phyloP scores from a whole-genome alignment of 805 yeast genomes.

The Myxozyma sirexii region DNA sequence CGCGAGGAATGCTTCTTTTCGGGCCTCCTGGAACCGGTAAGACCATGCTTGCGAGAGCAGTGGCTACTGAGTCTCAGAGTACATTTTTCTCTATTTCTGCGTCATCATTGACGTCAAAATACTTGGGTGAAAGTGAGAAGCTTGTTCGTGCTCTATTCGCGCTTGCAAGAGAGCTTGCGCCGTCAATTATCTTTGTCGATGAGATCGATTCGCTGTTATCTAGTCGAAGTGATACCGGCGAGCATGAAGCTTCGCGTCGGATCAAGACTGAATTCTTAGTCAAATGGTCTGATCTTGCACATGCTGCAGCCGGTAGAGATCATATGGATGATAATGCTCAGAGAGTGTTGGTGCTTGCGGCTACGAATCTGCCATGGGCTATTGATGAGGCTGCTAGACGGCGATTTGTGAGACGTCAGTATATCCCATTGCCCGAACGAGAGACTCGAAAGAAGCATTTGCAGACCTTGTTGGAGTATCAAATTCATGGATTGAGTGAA shows the following conservation, averaged over 20 bases:
- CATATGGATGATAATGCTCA: conserved; percentile 48
- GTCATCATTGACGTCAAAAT: conserved; percentile 81
- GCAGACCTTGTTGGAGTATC: conserved; percentile 64
- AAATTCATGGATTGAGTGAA: conserved; percentile 68
- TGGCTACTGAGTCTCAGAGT: conserved; percentile 91
- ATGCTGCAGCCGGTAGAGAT: conserved; percentile 80
- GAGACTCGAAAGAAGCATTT: conserved; percentile 79
- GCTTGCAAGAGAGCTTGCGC: conserved; percentile 82
- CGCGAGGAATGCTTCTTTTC: conserved; percentile 91
- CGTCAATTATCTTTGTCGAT: conserved; percentile 92
- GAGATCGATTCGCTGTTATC: conserved; percentile 92
- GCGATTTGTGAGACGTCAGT: conserved; percentile 86
- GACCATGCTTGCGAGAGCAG: conserved; percentile 95
- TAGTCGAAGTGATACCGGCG: conserved; percentile 72
- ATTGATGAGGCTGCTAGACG: conserved; percentile 96
- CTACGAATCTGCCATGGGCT: conserved; percentile 96
- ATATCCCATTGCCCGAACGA: conserved; percentile 89
- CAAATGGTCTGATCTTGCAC: conserved; percentile 91
- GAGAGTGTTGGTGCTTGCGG: conserved; percentile 87
- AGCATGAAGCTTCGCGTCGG: conserved; percentile 84
- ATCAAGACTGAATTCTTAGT: conserved; percentile 91
- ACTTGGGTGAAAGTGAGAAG: conserved; percentile 89
- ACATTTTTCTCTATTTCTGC: conserved; percentile 92
- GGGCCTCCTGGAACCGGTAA: conserved; percentile 99
- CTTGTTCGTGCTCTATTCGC: conserved; percentile 85